Evolutionary conservation across 2,329 filamentous ascomycete genomes (phyloP), one percentile per base, ranked within the genome.

Genomic region (Paecilomyces sp.): DNA sequence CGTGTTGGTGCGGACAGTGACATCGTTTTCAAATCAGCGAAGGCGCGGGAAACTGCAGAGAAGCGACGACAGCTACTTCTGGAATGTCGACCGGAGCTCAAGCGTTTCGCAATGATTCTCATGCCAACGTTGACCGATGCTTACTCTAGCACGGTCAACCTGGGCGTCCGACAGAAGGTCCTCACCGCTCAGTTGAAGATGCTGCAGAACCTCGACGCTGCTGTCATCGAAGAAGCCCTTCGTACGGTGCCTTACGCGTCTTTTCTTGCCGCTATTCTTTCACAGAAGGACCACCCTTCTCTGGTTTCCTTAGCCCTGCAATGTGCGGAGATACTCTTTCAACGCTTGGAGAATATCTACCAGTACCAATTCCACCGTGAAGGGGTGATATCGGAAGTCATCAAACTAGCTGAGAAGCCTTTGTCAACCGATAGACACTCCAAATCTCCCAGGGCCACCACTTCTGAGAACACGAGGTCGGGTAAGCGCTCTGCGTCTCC

Each of bases 361-460:
- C 88, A 91, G 28, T 96, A 97, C 68, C 95, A 99, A 68, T 93
- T 99, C 66, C 96, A 99, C 70, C 90, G 94, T 0, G 95, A 99
- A 76, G 94, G 94, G 36, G 94, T 99, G 52, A 92, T 97, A 66
- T 83, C 89, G 1, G 93, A 99, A 72, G 95, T 99, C 57, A 83
- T 86, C 31, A 93, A 92, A 70, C 80, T 99, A 33, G 88, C 91
- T 0, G 81, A 81, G 58, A 70, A 68, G 25, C 63, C 68, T 4
- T 62, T 75, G 8, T 70, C 73, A 1, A 63, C 61, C 4, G 69
- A 71, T 31, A 66, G 67, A 54, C 61, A 66, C 22, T 55, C 55
- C 1, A 67, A 68, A 28, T 53, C 61, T 3, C 58, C 64, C 1
- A 51, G 58, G 11, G 51, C 58, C 36, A 62, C 64, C 13, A 56